Base-by-base conservation (phyloP, 805 yeast species). In the Monosporozyma yasuniensis region DNA sequence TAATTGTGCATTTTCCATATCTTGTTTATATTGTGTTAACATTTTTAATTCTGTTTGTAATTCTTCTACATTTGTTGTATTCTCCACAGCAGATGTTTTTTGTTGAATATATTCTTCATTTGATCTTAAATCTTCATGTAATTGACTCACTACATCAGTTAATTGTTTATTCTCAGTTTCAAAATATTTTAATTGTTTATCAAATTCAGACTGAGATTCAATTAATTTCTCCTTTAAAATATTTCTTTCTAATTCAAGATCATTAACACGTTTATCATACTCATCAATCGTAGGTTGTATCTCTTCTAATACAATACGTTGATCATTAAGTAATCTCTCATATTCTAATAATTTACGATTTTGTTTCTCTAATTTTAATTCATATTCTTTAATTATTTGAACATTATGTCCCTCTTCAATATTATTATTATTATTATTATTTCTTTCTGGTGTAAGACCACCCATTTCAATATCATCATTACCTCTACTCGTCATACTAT, bases 101-200 rank as follows among this genome's bases (percentile, higher is more conserved):
- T 39, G 32, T 18, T 44, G 32, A 10, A 34, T 50, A 44, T 38
- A 32, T 25, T 39, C 34, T 46, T 64, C 67, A 44, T 66, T 58
- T 35, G 62, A 61, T 50, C 61, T 61, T 2, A 69, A 62, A 42
- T 68, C 70, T 16, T 60, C 54, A 39, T 61, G 66, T 19, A 68
- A 50, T 32, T 59, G 61, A 34, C 63, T 66, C 3, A 65, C 63
- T n/a, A 61, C 68, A 3, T 60, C 60, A 27, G 63, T 52, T 5
- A 65, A 49, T 46, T 65, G 64, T 44, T 64, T 64, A 47, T 67
- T 66, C 34, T 61, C 68, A 5, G 52, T 51, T 16, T 60, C 64
- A 38, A 60, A 56, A 37, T 53, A 63, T 42, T 58, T 58, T 47
- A 62, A 61, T 44, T 57, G 59, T 43, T 59, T 59, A 4, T 58